Base-by-base conservation (phyloP, 805 yeast genomes). In the Lachancea waltii region DNA sequence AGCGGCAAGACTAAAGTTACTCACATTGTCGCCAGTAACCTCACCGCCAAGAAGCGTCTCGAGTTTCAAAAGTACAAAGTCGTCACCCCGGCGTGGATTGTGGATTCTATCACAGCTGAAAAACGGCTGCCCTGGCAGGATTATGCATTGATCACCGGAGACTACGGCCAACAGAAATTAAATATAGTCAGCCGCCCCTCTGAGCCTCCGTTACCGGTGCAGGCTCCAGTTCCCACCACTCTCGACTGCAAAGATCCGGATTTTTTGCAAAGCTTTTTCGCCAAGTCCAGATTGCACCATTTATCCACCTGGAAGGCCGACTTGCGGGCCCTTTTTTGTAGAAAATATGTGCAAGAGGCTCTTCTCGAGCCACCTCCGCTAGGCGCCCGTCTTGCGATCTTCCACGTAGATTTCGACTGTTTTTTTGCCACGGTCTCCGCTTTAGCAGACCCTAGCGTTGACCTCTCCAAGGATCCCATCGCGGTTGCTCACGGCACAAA, bases 371-470 rank as follows among this genome's bases (percentile, higher is more conserved):
- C 36, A 26, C 15, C 31, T 3, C 53, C 31, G 32, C 38, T 23
- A 27, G 30, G n/a, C 16, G 9, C 23, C 20, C 19, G 13, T 4
- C 32, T 46, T 14, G 48, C 71, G 1, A 73, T 89, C 7, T 55
- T 89, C 38, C 97, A 90, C 57, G 70, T 90, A 23, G 98, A 90
- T 57, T 90, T 87, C 58, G 98, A 90, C 58, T 86, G 95, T 47
- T 90, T 92, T 52, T 90, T 90, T 62, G 97, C 89, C 2, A 72
- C 94, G 0, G 96, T 82, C 0, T 83, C 96, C 0, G 73, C 85
- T 3, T 61, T 78, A 38, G 67, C 62, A 11, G 68, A 76, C 2
- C 53, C 80, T 5, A 35, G 33, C 18, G 42, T 47, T 13, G 75
- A 74, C 42, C 43, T 60, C 49, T 24, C 68, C 30, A 42, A 64